Base-by-base conservation (phyloP, 2,329 filamentous ascomycete genomes). In the Spiromastix sp. region DNA sequence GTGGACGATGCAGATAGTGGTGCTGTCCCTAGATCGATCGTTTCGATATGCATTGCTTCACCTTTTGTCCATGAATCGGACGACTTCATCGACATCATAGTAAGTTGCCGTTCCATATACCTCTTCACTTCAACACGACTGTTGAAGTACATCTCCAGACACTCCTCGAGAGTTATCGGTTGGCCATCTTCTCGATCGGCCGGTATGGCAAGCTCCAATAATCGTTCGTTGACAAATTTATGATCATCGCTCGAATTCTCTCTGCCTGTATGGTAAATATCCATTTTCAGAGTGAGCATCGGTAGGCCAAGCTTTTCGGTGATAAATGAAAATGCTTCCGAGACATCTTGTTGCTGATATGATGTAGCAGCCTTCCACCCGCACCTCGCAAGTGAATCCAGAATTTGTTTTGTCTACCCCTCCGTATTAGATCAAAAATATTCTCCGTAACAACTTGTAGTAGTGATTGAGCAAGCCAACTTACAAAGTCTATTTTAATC, bases 281-380 rank as follows among this genome's bases (percentile, higher is more conserved):
- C 87, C 66, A 95, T 89, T 54, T 94, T 93, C 24, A 96, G 62
- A 0, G 87, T 87, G 17, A 96, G 71, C 2, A 96, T 68, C 5
- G 91, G 91, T 11, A 96, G 61, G 48, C 93, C 80, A 13, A 98
- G 70, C 15, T 81, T 85, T 46, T 86, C 87, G 0, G 89, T 94
- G 44, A 98, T 86, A 55, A 95, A 95, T 0, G 80, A 84, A 54
- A 96, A 96, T 1, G 87, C 87, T 59, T 98, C 91, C 0, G 91
- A 95, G 0, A 85, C 85, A 57, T 98, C 91, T 60, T 98, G 91
- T 53, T 96, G 91, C 47, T 79, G 73, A n/a, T 84, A 54, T 38
- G 73, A 61, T 15, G 73, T 72, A 30, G 87, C 87, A 39, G 93
- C 86, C 46, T 72, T 64, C 91, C 91, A 96, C 3, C 89, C 91